These are phyloP conservation scores for Xerocomellus chrysenteron DNA, from an alignment of 768 basidiomycete genomes.

Conservation along the genomic window DNA sequence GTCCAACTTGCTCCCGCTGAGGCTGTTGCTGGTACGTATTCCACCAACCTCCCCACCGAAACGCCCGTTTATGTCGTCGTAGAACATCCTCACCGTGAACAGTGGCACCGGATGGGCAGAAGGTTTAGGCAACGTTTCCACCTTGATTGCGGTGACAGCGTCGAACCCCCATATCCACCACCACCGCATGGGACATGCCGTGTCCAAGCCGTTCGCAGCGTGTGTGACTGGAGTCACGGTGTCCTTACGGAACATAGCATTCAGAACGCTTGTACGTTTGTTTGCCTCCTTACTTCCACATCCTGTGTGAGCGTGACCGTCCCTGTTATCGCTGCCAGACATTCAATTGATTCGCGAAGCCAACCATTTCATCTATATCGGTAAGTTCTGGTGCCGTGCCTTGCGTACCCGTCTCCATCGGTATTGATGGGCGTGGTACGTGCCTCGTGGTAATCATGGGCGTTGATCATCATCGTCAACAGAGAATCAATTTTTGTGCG, in stretches of 20 bases:
- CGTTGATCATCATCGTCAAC: not conserved
- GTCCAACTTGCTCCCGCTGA: constrained; percentile 61
- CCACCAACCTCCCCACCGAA: not conserved
- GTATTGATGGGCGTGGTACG: constrained; percentile 11
- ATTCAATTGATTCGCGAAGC: constrained; percentile 79
- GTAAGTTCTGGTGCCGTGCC: constrained; percentile 42
- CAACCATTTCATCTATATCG: constrained; percentile 90
- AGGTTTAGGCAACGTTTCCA: constrained; percentile 69
- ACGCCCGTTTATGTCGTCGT: not conserved
- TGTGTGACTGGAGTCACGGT: constrained; percentile 93
- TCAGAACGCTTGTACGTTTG: constrained; percentile 82
- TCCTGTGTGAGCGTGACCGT: not conserved
- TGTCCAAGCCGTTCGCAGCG: constrained; percentile 83
- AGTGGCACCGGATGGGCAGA: constrained; percentile 56
- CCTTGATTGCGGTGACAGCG: constrained; percentile 39
- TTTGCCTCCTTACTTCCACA: not conserved
- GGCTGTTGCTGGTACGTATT: constrained; percentile 53
- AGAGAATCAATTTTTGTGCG: constrained; percentile 90
- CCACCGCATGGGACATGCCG: constrained; percentile 54
- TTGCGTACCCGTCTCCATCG: not conserved
- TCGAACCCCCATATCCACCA: constrained; percentile 41
- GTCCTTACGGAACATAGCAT: constrained; percentile 88
- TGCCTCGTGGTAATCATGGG: constrained; percentile 11
- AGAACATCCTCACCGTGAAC: constrained; percentile 68
- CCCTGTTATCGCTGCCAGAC: constrained; percentile 41